Evolutionary conservation across 805 yeast species (phyloP), one percentile per base, ranked within the genome.

Genomic region (Brettanomyces sp.): DNA sequence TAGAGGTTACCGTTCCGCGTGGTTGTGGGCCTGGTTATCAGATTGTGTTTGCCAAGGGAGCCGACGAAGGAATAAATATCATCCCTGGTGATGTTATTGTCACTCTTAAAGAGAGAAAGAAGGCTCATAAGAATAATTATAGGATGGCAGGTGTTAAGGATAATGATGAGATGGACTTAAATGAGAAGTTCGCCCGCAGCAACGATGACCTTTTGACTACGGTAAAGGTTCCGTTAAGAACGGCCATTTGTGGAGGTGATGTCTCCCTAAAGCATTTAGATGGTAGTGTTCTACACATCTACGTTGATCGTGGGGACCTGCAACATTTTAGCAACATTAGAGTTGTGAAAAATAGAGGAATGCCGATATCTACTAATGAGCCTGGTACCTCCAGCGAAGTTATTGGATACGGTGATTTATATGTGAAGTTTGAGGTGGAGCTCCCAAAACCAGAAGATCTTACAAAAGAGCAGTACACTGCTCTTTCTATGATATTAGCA

Each of bases 11-110:
- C n/a, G 66, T 81, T 3, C 69, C 72, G 14, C 78, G 80, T 3
- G 90, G 90, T 3, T 66, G 77, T 37, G 62, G 63, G 38, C 59
- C 73, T 43, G 79, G 80, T 0, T 79, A 78, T 49, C 62, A 66
- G 40, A 69, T 80, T 18, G 64, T 77, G 1, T 62, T 80, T 21
- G 64, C 71, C n/a, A 76, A 80, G 5, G 80, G 76, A 53, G 85
- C 82, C 0, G 89, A 83, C 55, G 84, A 82, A 58, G 83, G 79
- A 0, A 58, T 73, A 18, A 68, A 72, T 49, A 64, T 77, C 3
- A 62, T 73, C 3, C 84, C 89, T 0, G 90, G 90, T 2, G 86
- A 83, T 58, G 82, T 83, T 5, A 63, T 81, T 3, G 72, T 83
- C 8, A 76, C 73, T 1, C 58, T 83, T 23, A 42, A 46, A 22